Evolutionary conservation across 2,329 filamentous ascomycete species (phyloP), one percentile per base, ranked within the genome.

Genomic region (Sphaerulina vaccinii): DNA sequence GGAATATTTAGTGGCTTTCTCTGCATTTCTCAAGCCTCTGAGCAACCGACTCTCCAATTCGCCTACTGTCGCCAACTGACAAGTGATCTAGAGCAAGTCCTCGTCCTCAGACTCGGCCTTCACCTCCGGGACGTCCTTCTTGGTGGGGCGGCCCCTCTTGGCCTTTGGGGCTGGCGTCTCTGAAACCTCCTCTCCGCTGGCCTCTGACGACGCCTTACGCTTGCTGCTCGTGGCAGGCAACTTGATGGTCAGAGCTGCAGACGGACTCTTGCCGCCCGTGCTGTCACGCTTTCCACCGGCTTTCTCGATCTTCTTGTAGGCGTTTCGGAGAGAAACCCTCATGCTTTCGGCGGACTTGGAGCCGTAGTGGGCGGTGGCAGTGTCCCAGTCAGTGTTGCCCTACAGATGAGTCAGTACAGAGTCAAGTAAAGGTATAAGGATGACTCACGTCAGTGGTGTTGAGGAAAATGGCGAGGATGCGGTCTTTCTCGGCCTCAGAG

Each of bases 91-190:
- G n/a, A n/a, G n/a, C n/a, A n/a, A n/a, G n/a, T n/a, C n/a, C n/a
- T n/a, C n/a, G n/a, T n/a, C n/a, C n/a, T n/a, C n/a, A n/a, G n/a
- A n/a, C n/a, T n/a, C n/a, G n/a, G n/a, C n/a, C n/a, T n/a, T n/a
- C 43, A 27, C 33, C 24, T 33, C 33, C 7, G 22, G 21, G 23
- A 15, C 36, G 32, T 47, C 29, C 44, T 47, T 39, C 16, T 29
- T 39, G 1, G 15, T 5, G 22, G 36, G 27, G 22, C 33, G 10
- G 35, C 16, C 23, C 24, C 36, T 23, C 38, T 48, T 65, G 19
- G 72, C 71, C 61, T 78, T 76, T 10, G 71, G 58, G 38, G 71
- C 58, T 19, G 36, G 52, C 52, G 37, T 53, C 55, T 38, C 73
- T 69, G 19, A 38, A 13, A 6, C 24, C 8, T 19, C 44, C 48